Percentiles rank a stretch among this genome's conserved stretches.
phyloP scores from a whole-genome alignment of 2,329 filamentous ascomycete genomes.

The Diaporthe citriasiana region DNA sequence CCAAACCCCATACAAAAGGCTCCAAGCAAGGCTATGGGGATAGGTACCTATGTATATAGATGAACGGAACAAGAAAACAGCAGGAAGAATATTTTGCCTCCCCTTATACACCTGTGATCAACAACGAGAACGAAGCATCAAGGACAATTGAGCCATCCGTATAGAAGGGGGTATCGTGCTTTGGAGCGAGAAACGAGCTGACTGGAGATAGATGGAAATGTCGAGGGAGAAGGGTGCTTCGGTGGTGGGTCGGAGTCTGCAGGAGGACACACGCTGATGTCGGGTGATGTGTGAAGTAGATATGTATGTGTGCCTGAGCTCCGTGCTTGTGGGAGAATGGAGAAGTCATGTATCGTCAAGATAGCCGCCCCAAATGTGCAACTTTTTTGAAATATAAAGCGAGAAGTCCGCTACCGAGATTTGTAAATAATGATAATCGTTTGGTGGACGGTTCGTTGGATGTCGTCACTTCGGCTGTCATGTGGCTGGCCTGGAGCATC shows the following conservation, averaged over 20 bases:
- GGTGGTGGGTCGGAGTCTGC: background rate
- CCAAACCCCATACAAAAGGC: background rate
- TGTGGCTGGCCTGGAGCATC: background rate
- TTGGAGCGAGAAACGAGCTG: constrained; percentile 39
- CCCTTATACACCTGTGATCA: constrained; percentile 26
- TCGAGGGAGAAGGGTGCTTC: background rate
- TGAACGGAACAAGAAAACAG: background rate
- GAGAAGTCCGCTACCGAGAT: background rate
- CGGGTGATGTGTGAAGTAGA: background rate
- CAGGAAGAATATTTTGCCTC: constrained; percentile 27
- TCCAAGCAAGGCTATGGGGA: background rate
- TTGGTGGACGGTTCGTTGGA: background rate
- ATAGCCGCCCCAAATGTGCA: constrained; percentile 31
- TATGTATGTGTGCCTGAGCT: background rate
- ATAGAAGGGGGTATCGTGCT: constrained; percentile 45
- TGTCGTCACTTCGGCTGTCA: background rate
- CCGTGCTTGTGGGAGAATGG: background rate
- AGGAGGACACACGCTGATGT: background rate
- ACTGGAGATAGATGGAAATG: constrained; percentile 28
- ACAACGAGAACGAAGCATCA: constrained; percentile 19
- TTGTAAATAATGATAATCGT: background rate
- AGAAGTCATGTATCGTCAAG: constrained; percentile 39
- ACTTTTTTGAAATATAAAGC: constrained; percentile 29
- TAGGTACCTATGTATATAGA: constrained; percentile 1
- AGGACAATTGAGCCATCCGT: constrained; percentile 41